phyloP scores from a whole-genome alignment of 495 filamentous ascomycete species.

The Endocarpon pusillum region DNA sequence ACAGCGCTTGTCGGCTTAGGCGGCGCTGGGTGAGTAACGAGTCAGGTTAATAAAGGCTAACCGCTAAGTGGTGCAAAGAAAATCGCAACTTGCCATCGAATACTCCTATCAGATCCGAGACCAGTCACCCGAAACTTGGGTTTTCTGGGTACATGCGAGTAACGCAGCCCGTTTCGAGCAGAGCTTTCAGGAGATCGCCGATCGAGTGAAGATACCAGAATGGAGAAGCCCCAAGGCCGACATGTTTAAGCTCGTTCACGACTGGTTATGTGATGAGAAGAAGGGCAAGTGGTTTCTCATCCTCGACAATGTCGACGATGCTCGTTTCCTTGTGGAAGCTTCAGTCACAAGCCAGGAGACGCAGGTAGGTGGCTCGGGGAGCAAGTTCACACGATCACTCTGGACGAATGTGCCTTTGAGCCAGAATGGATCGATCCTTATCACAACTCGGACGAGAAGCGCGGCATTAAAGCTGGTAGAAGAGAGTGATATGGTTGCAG shows the following conservation, averaged over 20 bases:
- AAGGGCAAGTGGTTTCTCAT: conserved; percentile 15
- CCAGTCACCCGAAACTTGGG: conserved; percentile 13
- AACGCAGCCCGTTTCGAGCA: conserved; percentile 22
- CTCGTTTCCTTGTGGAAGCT: conserved; percentile 4
- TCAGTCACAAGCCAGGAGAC: background rate
- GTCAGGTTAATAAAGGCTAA: background rate
- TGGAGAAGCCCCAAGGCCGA: conserved; percentile 8
- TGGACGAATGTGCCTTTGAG: conserved; percentile 19
- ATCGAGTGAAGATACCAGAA: conserved; percentile 12
- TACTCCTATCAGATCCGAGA: conserved; percentile 23
- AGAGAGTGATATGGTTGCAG: conserved; percentile 7
- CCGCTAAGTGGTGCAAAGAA: conserved; percentile 16
- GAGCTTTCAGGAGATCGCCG: conserved; percentile 26
- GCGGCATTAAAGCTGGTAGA: conserved; percentile 12
- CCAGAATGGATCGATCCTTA: conserved; percentile 18
- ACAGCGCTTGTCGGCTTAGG: conserved; percentile 26
- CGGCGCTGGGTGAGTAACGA: conserved; percentile 27
- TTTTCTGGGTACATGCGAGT: conserved; percentile 32
- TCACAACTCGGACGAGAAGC: conserved; percentile 23
- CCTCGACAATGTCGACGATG: conserved; percentile 21
- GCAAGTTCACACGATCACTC: conserved; percentile 1
- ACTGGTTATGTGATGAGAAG: conserved; percentile 7
- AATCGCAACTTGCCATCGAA: conserved; percentile 36
- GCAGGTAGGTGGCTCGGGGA: background rate
- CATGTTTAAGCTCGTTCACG: conserved; percentile 9